These are phyloP conservation scores for Coemansia sp. DNA, from an alignment of 192 early-diverging fungal species.

Conservation along the genomic window DNA sequence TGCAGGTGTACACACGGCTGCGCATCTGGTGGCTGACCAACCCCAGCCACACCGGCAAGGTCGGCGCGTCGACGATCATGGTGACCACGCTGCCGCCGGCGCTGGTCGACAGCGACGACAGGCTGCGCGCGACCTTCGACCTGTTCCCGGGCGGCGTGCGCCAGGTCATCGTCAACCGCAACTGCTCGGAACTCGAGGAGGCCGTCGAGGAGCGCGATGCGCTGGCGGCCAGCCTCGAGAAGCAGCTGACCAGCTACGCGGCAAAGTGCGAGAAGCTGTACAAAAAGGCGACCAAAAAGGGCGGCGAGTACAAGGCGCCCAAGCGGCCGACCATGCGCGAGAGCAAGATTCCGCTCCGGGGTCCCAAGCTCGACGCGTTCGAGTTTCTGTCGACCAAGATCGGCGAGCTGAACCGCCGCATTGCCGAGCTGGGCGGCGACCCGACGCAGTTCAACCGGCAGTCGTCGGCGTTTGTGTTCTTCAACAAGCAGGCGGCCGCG, in stretches of 20 bases:
- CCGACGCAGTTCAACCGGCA: conserved; percentile 40
- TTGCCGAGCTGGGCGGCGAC: conserved; percentile 45
- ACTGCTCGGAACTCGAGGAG: conserved; percentile 56
- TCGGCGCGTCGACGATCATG: conserved; percentile 68
- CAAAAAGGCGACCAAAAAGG: conserved; percentile 39
- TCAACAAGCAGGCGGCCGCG: conserved; percentile 71
- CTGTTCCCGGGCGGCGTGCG: conserved; percentile 73
- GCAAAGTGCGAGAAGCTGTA: conserved; percentile 47
- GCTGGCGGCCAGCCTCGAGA: conserved; percentile 54
- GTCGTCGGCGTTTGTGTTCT: conserved; percentile 85
- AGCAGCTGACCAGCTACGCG: conserved; percentile 53
- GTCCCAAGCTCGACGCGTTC: conserved; percentile 66
- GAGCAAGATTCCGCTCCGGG: conserved; percentile 48
- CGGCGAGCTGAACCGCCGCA: conserved; percentile 41
- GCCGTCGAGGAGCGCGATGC: conserved; percentile 56
- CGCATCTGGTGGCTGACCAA: conserved; percentile 65
- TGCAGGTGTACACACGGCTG: conserved; percentile 59
- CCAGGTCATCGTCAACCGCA: conserved; percentile 64
- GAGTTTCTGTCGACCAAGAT: conserved; percentile 38
- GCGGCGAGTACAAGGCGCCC: conserved; percentile 17
- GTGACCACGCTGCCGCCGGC: conserved; percentile 66
- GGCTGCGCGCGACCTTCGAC: conserved; percentile 55
- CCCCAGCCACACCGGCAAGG: conserved; percentile 51
- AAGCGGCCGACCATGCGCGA: conserved; percentile 58
- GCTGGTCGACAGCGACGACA: conserved; percentile 52